These are phyloP conservation scores for Neofusicoccum sp. DNA, from an alignment of 2,329 filamentous ascomycete species.

Conservation along the genomic window DNA sequence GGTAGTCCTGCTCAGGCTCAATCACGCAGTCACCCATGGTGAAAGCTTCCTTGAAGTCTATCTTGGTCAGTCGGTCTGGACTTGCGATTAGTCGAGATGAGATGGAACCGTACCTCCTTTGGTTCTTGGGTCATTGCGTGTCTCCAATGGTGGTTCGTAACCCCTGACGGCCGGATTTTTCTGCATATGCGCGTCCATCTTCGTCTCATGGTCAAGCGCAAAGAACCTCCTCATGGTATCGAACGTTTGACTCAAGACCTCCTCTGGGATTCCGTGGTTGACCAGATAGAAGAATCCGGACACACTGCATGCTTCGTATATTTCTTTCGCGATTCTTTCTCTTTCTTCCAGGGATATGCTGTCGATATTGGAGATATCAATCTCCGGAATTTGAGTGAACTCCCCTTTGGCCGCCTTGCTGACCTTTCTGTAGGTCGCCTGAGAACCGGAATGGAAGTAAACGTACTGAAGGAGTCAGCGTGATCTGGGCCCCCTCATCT, in stretches of 20 bases:
- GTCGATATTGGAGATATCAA: slow-evolving; percentile 11
- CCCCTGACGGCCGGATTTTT: slow-evolving; percentile 3
- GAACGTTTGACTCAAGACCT: neutral
- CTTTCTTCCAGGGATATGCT: neutral
- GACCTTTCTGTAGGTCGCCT: slow-evolving; percentile 9
- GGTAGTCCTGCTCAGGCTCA: slow-evolving; percentile 38
- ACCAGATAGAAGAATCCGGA: slow-evolving; percentile 9
- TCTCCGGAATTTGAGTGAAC: slow-evolving; percentile 5
- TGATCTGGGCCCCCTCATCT: neutral
- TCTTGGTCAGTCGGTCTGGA: neutral
- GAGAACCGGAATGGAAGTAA: slow-evolving; percentile 12
- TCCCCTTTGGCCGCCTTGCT: slow-evolving; percentile 8
- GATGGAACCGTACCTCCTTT: neutral
- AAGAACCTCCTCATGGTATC: slow-evolving; percentile 3
- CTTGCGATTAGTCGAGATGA: neutral
- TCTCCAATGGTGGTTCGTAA: slow-evolving; percentile 3
- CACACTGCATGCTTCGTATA: slow-evolving; percentile 3
- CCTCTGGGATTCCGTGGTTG: slow-evolving; percentile 8
- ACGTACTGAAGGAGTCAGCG: neutral
- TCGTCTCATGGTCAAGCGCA: neutral
- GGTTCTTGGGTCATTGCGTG: neutral
- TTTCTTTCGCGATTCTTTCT: neutral
- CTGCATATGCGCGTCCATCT: slow-evolving; percentile 7
- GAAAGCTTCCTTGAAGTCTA: slow-evolving; percentile 35
- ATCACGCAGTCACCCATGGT: slow-evolving; percentile 39